Evolutionary conservation across 108 stramenopile genomes (phyloP), one percentile per base, ranked within the genome.

Genomic region (Poteriospumella lacustris): DNA sequence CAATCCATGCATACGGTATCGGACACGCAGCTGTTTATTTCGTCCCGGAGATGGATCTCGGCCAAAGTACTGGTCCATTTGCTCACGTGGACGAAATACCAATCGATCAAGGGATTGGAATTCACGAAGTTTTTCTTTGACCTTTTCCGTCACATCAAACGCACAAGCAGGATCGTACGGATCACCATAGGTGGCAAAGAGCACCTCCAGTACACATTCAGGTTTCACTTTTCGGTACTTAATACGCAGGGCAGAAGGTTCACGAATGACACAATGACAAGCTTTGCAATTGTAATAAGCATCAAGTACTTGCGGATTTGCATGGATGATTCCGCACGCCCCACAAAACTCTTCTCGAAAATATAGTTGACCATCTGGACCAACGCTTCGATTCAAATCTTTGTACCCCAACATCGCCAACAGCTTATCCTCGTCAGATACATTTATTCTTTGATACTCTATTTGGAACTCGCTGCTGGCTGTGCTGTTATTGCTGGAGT

Each of bases 311-410:
- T 33, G 9, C 28, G 60, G 60, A 64, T 64, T 64, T 12, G 3
- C 9, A 64, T 64, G 60, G 36, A 64, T 3, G 3, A 33, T 64
- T 64, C 60, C 60, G 36, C 60, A 64, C 5, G 60, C 60, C 28
- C 60, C 60, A 64, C 60, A 64, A 12, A 64, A 24, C 24, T 64
- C 60, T 64, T 64, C 60, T 34, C 60, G 60, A 64, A 34, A 64
- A 64, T 31, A 64, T 15, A 19, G 19, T 9, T 15, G 47, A 52
- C 47, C 47, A 52, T 52, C 47, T 52, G 47, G 9, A 52, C 47
- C 47, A 52, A 9, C 9, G 15, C 9, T 19, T 64, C 36, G 28
- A 24, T 56, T 56, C 5, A 64, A 34, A 33, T 64, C 60, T 33
- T 64, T 64, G 36, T 31, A 64, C 5, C 60, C 60, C 9, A 64